Conservation (phyloP, 164 flowering plant species). For the Amborella trichopoda region DNA sequence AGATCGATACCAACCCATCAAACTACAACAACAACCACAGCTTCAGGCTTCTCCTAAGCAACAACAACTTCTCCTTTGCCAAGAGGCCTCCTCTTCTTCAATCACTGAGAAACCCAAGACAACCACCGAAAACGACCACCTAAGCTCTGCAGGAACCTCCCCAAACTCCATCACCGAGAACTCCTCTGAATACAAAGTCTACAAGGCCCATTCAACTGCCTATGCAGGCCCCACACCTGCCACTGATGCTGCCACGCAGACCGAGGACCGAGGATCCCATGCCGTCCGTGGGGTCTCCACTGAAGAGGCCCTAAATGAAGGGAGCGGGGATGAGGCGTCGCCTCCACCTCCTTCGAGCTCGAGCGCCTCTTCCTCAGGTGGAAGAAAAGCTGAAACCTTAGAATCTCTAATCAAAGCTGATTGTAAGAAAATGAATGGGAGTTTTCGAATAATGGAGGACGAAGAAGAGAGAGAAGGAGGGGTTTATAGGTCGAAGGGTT, state of each 20-base stretch:
- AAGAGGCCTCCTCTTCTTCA: not conserved
- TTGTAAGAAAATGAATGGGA: slow-evolving; percentile 47
- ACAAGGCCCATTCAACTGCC: slow-evolving; percentile 37
- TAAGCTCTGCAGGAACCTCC: too few relatives aligned
- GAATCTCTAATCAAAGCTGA: slow-evolving; percentile 89
- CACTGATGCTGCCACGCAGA: slow-evolving; percentile 84
- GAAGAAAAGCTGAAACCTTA: slow-evolving; percentile 58
- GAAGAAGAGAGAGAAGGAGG: slow-evolving; percentile 39
- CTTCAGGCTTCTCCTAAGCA: not conserved
- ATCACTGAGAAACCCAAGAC: slow-evolving; percentile 8
- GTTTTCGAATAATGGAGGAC: slow-evolving; percentile 63
- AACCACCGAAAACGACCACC: slow-evolving; percentile 2
- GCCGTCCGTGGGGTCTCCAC: slow-evolving; percentile 52
- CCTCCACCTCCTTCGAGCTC: slow-evolving; percentile 56
- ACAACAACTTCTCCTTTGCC: too few relatives aligned
- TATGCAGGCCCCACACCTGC: slow-evolving; percentile 7
- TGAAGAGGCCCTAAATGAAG: slow-evolving; percentile 49
- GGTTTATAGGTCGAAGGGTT: slow-evolving; percentile 48
- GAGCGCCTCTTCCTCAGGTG: slow-evolving; percentile 67
- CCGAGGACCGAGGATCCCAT: slow-evolving; percentile 17
- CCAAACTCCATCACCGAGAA: too few relatives aligned
- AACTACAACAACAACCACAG: not conserved
- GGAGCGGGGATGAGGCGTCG: slow-evolving; percentile 23
- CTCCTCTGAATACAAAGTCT: slow-evolving; percentile 64
- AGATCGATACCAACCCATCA: too few relatives aligned